These are phyloP conservation scores for Vaccinium myrtillus DNA, from an alignment of 148 eudicot genomes.

Conservation along the genomic window DNA sequence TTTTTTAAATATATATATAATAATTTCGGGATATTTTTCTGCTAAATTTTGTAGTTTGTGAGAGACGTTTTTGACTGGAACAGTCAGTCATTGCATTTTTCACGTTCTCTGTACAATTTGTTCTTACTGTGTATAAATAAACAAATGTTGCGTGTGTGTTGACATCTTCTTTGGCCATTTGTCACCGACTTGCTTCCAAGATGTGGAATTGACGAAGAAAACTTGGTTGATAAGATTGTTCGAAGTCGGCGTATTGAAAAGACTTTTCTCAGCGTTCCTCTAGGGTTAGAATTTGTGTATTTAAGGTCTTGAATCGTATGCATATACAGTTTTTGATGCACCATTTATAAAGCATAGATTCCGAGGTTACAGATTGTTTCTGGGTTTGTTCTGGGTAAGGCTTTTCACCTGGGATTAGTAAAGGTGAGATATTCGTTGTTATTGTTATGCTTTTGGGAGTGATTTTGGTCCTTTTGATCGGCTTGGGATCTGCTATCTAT, in stretches of 20 bases:
- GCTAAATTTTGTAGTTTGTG: neutral
- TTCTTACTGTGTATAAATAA: neutral
- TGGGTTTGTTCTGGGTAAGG: neutral
- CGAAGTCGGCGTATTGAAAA: neutral
- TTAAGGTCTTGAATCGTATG: neutral
- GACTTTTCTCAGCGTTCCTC: constrained; percentile 3
- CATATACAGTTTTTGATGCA: neutral
- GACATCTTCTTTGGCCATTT: neutral
- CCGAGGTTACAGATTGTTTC: neutral
- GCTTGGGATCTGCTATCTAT: constrained; percentile 14
- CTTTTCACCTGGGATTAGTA: neutral
- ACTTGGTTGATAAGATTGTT: neutral
- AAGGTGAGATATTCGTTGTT: neutral
- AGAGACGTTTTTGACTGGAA: constrained; percentile 9
- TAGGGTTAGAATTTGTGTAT: neutral
- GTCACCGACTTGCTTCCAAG: neutral
- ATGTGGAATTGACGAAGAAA: neutral
- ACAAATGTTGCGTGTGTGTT: constrained; percentile 1
- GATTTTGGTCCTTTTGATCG: neutral
- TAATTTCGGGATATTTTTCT: neutral
- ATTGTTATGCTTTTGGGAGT: neutral
- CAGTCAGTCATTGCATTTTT: neutral
- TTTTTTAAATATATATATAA: no score
- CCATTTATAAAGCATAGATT: neutral
- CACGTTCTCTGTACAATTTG: neutral